A percentile compares a stretch with the other conserved stretches of the same genome.
phyloP scores from a whole-genome alignment of 331 rosid genomes.

The Ulmus americana region DNA sequence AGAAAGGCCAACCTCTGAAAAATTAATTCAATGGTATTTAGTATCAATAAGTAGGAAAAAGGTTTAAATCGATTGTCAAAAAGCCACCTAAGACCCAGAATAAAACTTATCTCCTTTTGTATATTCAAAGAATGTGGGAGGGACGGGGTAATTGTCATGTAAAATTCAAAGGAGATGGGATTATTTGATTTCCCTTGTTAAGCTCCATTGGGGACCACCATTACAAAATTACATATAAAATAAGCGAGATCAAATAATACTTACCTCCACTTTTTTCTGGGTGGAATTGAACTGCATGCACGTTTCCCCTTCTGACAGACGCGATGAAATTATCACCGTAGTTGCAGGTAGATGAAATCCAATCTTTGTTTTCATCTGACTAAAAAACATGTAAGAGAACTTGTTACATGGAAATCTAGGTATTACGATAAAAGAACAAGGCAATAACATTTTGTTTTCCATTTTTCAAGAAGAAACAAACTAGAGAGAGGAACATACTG shows the following conservation, averaged over 20 bases:
- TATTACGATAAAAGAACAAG: not conserved
- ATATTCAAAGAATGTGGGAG: not conserved
- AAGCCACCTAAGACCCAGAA: not conserved
- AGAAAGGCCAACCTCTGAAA: constrained; percentile 90
- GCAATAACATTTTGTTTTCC: not conserved
- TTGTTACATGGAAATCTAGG: constrained; percentile 14
- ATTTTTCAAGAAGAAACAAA: not conserved
- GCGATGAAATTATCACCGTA: constrained; percentile 87
- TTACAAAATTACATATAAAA: not conserved
- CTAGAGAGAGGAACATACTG: constrained; percentile 39
- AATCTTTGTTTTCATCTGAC: constrained; percentile 81
- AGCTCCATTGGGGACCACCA: constrained; percentile 3
- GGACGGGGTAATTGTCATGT: not conserved
- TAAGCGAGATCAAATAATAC: constrained; percentile 22
- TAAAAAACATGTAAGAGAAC: constrained; percentile 20
- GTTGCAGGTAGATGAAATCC: constrained; percentile 84
- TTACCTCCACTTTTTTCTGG: constrained; percentile 98
- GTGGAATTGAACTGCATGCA: constrained; percentile 96
- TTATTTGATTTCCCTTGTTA: not conserved
- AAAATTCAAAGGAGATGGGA: not conserved
- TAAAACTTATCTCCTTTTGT: not conserved
- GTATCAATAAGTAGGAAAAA: not conserved
- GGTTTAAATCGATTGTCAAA: not conserved
- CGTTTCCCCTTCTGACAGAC: constrained; percentile 80
- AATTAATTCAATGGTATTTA: constrained; percentile 22